Percentiles rank a stretch among this genome's conserved stretches.
Evolutionary conservation across 225 moss, liverwort and hornwort genomes (phyloP).

Genomic region (Antitrichia curtipendula): DNA sequence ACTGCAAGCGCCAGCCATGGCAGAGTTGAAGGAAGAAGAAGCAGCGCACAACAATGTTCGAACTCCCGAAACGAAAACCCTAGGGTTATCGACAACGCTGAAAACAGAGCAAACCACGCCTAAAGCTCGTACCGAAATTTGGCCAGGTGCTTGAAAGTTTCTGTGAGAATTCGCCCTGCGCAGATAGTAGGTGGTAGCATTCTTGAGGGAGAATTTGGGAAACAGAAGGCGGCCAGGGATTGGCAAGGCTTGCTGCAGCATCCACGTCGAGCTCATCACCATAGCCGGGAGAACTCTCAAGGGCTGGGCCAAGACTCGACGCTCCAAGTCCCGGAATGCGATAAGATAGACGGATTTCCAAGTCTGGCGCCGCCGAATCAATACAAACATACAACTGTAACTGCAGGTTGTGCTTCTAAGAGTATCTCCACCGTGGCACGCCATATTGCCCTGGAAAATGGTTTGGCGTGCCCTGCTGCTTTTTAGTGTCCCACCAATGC

Average conservation of each 20-base stretch:
- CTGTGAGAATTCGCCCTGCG: background rate
- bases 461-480: no score
- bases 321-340: background rate
- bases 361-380: background rate
- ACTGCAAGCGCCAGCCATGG: slow-evolving; percentile 18
- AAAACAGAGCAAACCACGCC: background rate
- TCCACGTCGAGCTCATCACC: slow-evolving; percentile 3
- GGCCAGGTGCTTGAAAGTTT: background rate
- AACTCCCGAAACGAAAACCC: background rate
- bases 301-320: background rate
- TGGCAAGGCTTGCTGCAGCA: slow-evolving; percentile 15
- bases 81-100: background rate
- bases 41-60: background rate
- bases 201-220: background rate
- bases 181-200: background rate
- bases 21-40: background rate
- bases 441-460: no score
- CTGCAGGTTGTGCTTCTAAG: background rate
- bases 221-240: background rate
- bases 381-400: background rate
- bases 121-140: background rate
- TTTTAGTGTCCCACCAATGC: no score
- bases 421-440: no score
- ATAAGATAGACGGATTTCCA: background rate
- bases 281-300: background rate